phyloP scores from a whole-genome alignment of 202 grass and related monocot species.

The Hordeum pubiflorum region DNA sequence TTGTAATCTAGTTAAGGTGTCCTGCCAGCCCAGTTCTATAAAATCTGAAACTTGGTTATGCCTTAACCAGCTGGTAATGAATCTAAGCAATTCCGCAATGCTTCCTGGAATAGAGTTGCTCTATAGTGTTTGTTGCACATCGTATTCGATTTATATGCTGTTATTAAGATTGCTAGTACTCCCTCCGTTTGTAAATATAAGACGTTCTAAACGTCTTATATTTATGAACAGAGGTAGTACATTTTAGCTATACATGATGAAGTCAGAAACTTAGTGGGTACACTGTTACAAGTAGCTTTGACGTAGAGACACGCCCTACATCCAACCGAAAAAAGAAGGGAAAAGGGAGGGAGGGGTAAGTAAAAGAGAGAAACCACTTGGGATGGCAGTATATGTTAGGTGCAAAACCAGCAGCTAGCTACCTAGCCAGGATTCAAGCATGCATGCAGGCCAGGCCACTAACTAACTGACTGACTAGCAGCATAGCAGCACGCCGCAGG shows the following conservation, averaged over 20 bases:
- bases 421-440: not conserved
- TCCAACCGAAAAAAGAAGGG: not conserved
- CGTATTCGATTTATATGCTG: not conserved
- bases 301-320: not conserved
- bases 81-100: not conserved
- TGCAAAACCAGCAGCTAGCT: constrained; percentile 28
- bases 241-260: not conserved
- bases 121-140: not conserved
- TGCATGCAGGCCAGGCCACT: not conserved
- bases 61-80: not conserved
- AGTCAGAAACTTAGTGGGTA: not conserved
- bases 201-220: too few relatives aligned
- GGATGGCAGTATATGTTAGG: constrained; percentile 26
- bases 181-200: too few relatives aligned
- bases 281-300: not conserved
- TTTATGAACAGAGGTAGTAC: too few relatives aligned
- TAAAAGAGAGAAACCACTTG: constrained; percentile 13
- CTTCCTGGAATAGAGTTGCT: not conserved
- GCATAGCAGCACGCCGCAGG: not conserved
- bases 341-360: not conserved
- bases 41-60: not conserved
- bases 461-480: constrained; percentile 1
- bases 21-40: constrained; percentile 9
- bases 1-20: constrained; percentile 14
- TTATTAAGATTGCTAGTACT: too few relatives aligned